These are phyloP conservation scores for Mycosphaerella sp. DNA, from an alignment of 2,329 filamentous ascomycete species.

Conservation along the genomic window DNA sequence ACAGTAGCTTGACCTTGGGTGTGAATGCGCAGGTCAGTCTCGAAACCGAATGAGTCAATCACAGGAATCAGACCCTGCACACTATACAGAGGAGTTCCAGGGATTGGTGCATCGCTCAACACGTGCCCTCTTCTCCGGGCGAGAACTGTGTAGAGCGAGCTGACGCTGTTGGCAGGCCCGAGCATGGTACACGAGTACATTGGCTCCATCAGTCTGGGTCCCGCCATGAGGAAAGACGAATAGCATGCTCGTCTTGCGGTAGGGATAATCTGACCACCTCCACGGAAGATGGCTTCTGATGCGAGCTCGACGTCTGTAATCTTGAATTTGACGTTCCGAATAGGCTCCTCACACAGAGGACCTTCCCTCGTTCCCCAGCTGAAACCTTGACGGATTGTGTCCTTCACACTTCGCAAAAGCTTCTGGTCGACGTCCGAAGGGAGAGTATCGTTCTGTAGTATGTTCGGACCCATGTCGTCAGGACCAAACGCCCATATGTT, in stretches of 20 bases:
- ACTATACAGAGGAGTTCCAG: conserved; percentile 87
- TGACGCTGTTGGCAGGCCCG: conserved; percentile 81
- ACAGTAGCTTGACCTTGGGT: conserved; percentile 89
- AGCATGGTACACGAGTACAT: conserved; percentile 91
- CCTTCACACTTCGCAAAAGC: conserved; percentile 75
- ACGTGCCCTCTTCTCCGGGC: conserved; percentile 86
- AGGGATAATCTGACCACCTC: conserved; percentile 94
- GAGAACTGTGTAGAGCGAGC: conserved; percentile 84
- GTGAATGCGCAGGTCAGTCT: conserved; percentile 93
- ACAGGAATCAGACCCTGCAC: conserved; percentile 89
- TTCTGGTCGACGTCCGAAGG: conserved; percentile 94
- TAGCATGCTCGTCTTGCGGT: conserved; percentile 90
- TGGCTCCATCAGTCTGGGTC: conserved; percentile 92
- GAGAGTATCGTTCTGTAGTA: conserved; percentile 92
- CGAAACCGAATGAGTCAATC: conserved; percentile 96
- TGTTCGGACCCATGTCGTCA: conserved; percentile 89
- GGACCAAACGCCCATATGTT: conserved; percentile 99
- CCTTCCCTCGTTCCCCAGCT: conserved; percentile 95
- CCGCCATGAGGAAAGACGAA: conserved; percentile 94
- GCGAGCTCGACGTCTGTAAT: conserved; percentile 86
- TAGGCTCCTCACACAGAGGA: conserved; percentile 95
- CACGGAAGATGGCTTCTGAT: conserved; percentile 85
- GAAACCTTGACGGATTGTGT: conserved; percentile 92
- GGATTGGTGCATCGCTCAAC: conserved; percentile 85
- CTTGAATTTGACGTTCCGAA: conserved; percentile 96